Evolutionary conservation across 306 rosid species (phyloP).

Genomic region (Prunus mongolica): DNA sequence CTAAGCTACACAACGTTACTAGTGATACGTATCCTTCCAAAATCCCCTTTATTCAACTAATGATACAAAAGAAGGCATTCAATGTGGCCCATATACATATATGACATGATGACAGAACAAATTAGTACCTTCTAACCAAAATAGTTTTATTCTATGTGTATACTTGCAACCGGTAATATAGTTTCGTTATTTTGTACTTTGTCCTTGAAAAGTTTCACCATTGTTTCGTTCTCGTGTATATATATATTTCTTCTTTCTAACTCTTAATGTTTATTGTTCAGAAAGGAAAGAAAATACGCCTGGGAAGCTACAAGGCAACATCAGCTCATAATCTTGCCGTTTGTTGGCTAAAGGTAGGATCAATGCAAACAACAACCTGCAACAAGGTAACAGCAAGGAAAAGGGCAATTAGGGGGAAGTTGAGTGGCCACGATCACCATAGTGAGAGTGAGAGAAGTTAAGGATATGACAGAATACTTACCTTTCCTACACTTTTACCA

Average conservation of each 20-base stretch:
- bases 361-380: slow-evolving; percentile 79
- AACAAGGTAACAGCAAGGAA: neutral
- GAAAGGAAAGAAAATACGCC: neutral
- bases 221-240: neutral
- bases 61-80: neutral
- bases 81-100: too few species aligned
- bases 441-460: neutral
- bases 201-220: neutral
- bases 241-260: neutral
- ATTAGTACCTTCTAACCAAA: too few species aligned
- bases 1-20: too few species aligned
- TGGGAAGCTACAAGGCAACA: neutral
- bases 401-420: neutral
- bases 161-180: neutral
- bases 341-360: slow-evolving; percentile 55
- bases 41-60: neutral
- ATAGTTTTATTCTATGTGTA: neutral
- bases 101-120: too few species aligned
- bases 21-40: too few species aligned
- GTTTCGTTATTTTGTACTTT: neutral
- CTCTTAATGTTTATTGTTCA: neutral
- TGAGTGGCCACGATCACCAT: neutral
- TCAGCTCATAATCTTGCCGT: slow-evolving; percentile 59
- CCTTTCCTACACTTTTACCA: slow-evolving; percentile 96
- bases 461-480: slow-evolving; percentile 23